phyloP scores from a whole-genome alignment of 2,329 filamentous ascomycete genomes.

The Tolypocladium tundrense region DNA sequence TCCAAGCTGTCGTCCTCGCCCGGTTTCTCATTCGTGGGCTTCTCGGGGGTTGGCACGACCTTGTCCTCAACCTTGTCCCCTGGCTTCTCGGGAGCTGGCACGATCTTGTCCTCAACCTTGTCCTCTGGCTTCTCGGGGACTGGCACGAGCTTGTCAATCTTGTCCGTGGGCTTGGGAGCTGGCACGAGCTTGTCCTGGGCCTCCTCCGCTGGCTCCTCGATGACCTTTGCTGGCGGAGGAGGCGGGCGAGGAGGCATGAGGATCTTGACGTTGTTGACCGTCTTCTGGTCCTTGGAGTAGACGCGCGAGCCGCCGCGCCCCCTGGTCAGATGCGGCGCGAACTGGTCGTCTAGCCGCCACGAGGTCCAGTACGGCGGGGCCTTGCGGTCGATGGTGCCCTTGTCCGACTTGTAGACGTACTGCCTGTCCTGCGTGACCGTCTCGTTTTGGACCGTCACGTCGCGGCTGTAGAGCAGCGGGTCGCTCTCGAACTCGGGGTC shows the following conservation, averaged over 20 bases:
- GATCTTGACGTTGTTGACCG: background rate
- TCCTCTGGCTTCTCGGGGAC: background rate
- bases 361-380: background rate
- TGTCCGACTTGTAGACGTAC: background rate
- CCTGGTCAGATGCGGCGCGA: background rate
- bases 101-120: too few species aligned
- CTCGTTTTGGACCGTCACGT: conserved; percentile 44
- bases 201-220: too few species aligned
- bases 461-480: conserved; percentile 44
- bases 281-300: background rate
- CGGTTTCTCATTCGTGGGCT: background rate
- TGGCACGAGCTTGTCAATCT: background rate
- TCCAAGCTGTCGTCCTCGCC: too few species aligned
- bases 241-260: background rate
- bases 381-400: background rate
- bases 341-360: background rate
- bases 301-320: background rate
- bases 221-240: background rate
- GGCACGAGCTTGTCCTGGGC: background rate
- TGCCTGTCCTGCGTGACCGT: conserved; percentile 39
- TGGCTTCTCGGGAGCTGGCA: background rate
- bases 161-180: background rate
- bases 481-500: conserved; percentile 10
- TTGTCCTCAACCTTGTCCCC: background rate
- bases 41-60: background rate